A percentile compares a stretch with the other conserved stretches of the same genome.
Conservation (phyloP, 768 basidiomycete species). For the Suillus luteus region DNA sequence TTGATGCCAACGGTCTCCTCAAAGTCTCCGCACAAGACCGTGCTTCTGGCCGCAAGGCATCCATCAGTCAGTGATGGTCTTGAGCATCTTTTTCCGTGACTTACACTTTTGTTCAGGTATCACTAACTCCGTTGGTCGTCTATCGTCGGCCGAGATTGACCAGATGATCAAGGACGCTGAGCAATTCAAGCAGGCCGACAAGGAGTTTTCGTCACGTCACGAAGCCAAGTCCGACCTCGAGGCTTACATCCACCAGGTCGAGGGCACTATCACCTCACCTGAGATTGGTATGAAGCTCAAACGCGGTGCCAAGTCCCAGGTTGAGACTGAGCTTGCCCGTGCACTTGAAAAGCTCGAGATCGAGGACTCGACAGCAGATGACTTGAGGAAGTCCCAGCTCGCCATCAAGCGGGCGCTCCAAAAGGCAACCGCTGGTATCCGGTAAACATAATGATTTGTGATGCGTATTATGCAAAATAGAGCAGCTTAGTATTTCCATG, state of each 20-base stretch:
- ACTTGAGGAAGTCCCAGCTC: conserved; percentile 95
- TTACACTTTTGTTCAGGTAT: conserved; percentile 56
- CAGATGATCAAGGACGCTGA: conserved; percentile 99
- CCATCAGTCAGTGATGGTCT: conserved; percentile 69
- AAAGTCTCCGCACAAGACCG: conserved; percentile 99
- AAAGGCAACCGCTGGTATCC: conserved; percentile 92
- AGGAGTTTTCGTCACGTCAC: conserved; percentile 97
- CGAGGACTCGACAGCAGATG: conserved; percentile 90
- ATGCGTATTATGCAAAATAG: conserved; percentile 20
- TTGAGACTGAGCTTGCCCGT: conserved; percentile 97
- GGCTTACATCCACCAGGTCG: conserved; percentile 96
- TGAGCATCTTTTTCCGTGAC: conserved; percentile 12
- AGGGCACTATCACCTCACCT: conserved; percentile 92
- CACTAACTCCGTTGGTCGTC: conserved; percentile 98
- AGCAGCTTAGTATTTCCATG: conserved; percentile 20
- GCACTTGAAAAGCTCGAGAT: conserved; percentile 99
- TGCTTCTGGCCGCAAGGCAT: conserved; percentile 98
- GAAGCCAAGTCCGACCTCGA: conserved; percentile 99
- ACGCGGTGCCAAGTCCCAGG: conserved; percentile 91
- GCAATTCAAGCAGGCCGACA: conserved; percentile 94
- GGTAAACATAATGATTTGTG: conserved; percentile 44
- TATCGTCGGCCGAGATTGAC: conserved; percentile 96
- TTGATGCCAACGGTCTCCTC: conserved; percentile 98
- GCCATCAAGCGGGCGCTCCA: conserved; percentile 95
- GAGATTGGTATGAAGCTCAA: conserved; percentile 99